Base-by-base conservation (phyloP, 805 yeast species). In the Saccharomyces paradoxus region DNA sequence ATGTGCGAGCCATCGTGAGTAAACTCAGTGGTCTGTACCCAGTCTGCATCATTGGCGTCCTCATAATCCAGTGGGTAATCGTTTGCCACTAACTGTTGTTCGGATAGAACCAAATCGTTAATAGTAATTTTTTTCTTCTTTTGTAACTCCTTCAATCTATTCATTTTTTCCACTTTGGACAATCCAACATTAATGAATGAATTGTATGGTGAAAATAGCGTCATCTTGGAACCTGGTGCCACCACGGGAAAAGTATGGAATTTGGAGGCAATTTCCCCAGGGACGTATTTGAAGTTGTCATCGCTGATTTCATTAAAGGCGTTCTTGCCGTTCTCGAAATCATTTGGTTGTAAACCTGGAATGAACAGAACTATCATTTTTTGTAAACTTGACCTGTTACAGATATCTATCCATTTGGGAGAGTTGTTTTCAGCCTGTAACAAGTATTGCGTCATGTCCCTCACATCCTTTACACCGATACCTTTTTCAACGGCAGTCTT, bases 191-290 rank as follows among this genome's bases (percentile, higher is more conserved):
- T 77, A 14, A 81, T 72, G 48, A 89, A 76, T 1, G 87, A 75
- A 48, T 75, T 77, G 52, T 78, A 73, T 14, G 82, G 78, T 50
- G 83, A 83, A 62, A 73, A 81, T 37, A 81, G 65, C 9, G 79
- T 75, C 46, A 77, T 81, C 58, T 77, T 78, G 3, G 82, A 77
- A 0, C 96, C 96, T 0, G 96, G 95, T 5, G 83, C 75, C 28
- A 69, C 63, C 1, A 85, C 69, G 0, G 85, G 85, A 50, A 83
- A 66, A 12, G 75, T 59, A 28, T 58, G 58, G 2, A 56, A 24
- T n/a, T 54, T 22, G 26, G 53, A 50, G 49, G 30, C 32, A 49
- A 54, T 13, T 49, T 56, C 46, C 21, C 50, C 27, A 26, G 58
- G 41, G 13, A 56, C 29, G 47, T 46, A 50, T 22, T 52, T 55